Evolutionary conservation across 164 flowering plant genomes (phyloP).

Genomic region (Chloranthus sessilifolius): DNA sequence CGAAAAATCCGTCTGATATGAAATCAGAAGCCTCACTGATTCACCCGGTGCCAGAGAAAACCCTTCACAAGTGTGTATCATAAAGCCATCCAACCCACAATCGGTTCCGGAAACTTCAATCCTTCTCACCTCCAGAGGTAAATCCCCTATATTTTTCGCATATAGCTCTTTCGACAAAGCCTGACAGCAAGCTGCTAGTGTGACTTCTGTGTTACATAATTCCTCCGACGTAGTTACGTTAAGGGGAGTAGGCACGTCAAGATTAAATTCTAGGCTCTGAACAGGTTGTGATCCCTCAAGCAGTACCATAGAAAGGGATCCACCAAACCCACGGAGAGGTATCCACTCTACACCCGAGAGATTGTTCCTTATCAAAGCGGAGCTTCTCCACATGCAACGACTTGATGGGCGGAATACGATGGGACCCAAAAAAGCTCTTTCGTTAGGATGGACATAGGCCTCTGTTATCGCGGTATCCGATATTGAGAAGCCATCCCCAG

Average conservation of each 20-base stretch:
- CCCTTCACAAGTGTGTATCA: conserved; percentile 45
- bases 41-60: conserved; percentile 77
- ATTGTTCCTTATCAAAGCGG: conserved; percentile 73
- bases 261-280: conserved; percentile 47
- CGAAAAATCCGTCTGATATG: conserved; percentile 57
- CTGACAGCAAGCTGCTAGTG: conserved; percentile 28
- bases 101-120: conserved; percentile 63
- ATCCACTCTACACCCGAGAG: conserved; percentile 87
- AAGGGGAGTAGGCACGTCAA: conserved; percentile 32
- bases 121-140: conserved; percentile 56
- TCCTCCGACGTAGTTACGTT: conserved; percentile 31
- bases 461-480: conserved; percentile 54
- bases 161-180: conserved; percentile 49
- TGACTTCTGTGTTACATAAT: conserved; percentile 20
- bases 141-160: conserved; percentile 70
- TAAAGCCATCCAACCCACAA: conserved; percentile 70
- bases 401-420: conserved; percentile 64
- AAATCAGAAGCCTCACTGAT: conserved; percentile 46
- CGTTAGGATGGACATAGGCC: conserved; percentile 63
- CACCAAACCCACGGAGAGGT: conserved; percentile 66
- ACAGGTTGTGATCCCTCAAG: conserved; percentile 57
- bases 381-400: conserved; percentile 71
- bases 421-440: conserved; percentile 64
- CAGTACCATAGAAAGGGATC: conserved; percentile 50
- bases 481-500: conserved; percentile 53